A percentile compares a stretch with the other conserved stretches of the same genome.
phyloP scores from a whole-genome alignment of 2,329 filamentous ascomycete genomes.

The Byssothecium circinans region DNA sequence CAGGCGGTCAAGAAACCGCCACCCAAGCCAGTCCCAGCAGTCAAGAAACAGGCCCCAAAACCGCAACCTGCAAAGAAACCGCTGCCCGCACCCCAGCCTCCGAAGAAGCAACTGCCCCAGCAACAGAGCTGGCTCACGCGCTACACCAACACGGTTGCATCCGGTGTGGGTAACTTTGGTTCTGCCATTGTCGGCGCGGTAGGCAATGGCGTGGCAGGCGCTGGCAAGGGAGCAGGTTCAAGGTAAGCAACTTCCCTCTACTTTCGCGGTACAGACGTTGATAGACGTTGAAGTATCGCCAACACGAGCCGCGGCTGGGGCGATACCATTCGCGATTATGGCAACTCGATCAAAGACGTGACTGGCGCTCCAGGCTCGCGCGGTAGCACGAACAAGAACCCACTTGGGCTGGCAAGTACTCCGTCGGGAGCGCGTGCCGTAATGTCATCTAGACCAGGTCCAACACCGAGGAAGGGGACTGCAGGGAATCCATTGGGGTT shows the following conservation, averaged over 20 bases:
- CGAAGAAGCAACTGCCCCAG: constrained; percentile 23
- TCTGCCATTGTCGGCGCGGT: constrained; percentile 48
- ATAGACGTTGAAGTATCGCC: constrained; percentile 34
- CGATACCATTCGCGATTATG: constrained; percentile 52
- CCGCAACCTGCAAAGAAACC: constrained; percentile 10
- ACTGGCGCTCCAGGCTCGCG: constrained; percentile 49
- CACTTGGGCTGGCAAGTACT: constrained; percentile 46
- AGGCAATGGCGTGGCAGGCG: constrained; percentile 51
- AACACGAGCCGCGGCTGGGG: constrained; percentile 51
- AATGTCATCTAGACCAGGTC: constrained; percentile 26
- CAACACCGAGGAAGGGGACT: constrained; percentile 34
- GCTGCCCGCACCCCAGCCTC: constrained; percentile 10
- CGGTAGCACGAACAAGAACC: constrained; percentile 50
- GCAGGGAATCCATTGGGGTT: constrained; percentile 49
- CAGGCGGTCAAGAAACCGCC: constrained; percentile 17
- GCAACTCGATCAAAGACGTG: constrained; percentile 54
- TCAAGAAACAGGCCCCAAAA: constrained; percentile 9
- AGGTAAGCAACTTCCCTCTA: constrained; percentile 28
- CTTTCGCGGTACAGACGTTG: not conserved
- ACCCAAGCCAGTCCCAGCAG: constrained; percentile 10
- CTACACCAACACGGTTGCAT: constrained; percentile 47
- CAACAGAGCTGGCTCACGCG: constrained; percentile 51
- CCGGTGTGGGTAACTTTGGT: constrained; percentile 49
- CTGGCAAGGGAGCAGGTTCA: constrained; percentile 48
- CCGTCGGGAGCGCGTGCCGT: constrained; percentile 31